Base-by-base conservation (phyloP, 2,329 filamentous ascomycete genomes). In the Fusarium marasasianum region DNA sequence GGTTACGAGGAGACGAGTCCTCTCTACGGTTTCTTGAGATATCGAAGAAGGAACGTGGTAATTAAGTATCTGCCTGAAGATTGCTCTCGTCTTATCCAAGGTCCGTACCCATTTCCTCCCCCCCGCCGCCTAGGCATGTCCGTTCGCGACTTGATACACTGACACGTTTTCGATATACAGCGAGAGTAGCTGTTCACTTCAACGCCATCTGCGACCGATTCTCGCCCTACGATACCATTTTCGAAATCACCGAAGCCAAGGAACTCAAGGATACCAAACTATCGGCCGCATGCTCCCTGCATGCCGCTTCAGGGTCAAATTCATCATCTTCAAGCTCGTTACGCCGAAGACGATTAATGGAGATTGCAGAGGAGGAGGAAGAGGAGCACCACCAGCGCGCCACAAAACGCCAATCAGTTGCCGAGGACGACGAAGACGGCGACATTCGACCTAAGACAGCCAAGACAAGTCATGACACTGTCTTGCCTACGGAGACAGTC, bases 281-380 rank as follows among this genome's bases (percentile, higher is more conserved):
- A 60, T 96, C 95, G 15, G 91, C 95, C 38, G 94, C 94, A 61
- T 98, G 95, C 83, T 95, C 95, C 48, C 86, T 98, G 61, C 95
- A 98, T 83, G 93, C 95, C 44, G 94, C 95, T 13, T 94, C 94
- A 18, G 93, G 92, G 44, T 97, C 96, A 26, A 94, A 92, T 75
- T 94, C 93, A 33, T 97, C 95, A 17, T 96, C 94, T 9, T 93
- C 90, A 55, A 95, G 93, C 80, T 97, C 94, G 10, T 86, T 95
- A 74, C 90, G 93, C 67, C 89, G 91, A 79, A 90, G 92, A 77
- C 91, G 94, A 75, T 86, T 98, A 77, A 92, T 96, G 84, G 96
- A 97, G 84, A 98, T 98, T 80, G 91, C 93, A n/a, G 96, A 98
- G 83, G 94, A 96, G 84, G 93, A 92, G 61, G 94, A 97, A 79